phyloP scores from a whole-genome alignment of 495 filamentous ascomycete genomes.

The Xylaria palmicola region DNA sequence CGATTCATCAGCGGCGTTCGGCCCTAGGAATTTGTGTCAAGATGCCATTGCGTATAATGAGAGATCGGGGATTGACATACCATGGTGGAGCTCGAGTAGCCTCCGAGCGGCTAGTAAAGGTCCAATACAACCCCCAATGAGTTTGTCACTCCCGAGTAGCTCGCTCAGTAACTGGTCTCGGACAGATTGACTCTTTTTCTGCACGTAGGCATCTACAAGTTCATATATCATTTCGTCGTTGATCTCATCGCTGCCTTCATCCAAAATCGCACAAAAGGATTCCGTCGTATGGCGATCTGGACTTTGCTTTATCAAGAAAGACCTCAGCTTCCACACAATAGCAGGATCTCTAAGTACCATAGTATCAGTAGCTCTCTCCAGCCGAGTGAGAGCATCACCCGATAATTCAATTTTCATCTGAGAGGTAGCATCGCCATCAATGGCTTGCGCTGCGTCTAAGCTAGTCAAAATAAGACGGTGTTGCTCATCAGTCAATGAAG shows the following conservation, averaged over 20 bases:
- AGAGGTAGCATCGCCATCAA: background rate
- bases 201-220: slow-evolving; percentile 28
- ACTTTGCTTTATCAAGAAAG: slow-evolving; percentile 36
- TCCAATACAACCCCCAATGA: slow-evolving; percentile 21
- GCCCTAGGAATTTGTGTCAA: slow-evolving; percentile 21
- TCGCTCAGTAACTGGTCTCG: slow-evolving; percentile 21
- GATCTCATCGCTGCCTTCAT: slow-evolving; percentile 17
- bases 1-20: background rate
- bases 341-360: slow-evolving; percentile 26
- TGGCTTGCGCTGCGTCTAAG: slow-evolving; percentile 21
- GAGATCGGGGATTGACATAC: slow-evolving; percentile 14
- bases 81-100: slow-evolving; percentile 23
- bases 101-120: slow-evolving; percentile 27
- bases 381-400: slow-evolving; percentile 16
- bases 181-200: slow-evolving; percentile 7
- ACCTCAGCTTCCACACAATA: slow-evolving; percentile 39
- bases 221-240: slow-evolving; percentile 23
- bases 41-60: background rate
- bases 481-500: slow-evolving; percentile 4
- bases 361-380: slow-evolving; percentile 30
- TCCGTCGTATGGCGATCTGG: slow-evolving; percentile 18
- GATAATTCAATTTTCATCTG: slow-evolving; percentile 10
- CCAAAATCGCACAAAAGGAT: slow-evolving; percentile 18
- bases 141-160: slow-evolving; percentile 22
- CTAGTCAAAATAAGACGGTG: slow-evolving; percentile 14